Percentiles rank a stretch among this genome's conserved stretches.
These are phyloP conservation scores for Penicillium sp. DNA, from an alignment of 2,329 filamentous ascomycete genomes.

Conservation along the genomic window DNA sequence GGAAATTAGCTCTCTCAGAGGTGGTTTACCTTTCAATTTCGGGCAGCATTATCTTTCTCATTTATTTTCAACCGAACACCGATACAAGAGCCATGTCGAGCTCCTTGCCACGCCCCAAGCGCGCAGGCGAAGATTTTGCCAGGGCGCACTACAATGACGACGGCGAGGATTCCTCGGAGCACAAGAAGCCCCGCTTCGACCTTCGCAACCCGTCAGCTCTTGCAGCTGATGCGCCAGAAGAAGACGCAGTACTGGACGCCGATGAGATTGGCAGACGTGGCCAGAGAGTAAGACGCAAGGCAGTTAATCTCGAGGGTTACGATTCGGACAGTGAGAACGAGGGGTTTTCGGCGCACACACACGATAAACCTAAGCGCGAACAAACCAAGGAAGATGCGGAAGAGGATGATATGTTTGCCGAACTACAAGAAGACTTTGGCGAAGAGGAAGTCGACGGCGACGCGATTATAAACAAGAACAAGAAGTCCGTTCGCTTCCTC, in stretches of 20 bases:
- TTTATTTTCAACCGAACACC: neutral
- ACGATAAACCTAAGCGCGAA: constrained; percentile 51
- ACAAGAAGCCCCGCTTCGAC: constrained; percentile 88
- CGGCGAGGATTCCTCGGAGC: constrained; percentile 44
- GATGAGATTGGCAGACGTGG: constrained; percentile 81
- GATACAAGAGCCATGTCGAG: constrained; percentile 50
- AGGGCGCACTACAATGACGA: constrained; percentile 65
- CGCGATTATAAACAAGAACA: constrained; percentile 56
- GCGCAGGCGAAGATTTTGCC: constrained; percentile 76
- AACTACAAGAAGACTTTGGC: constrained; percentile 58
- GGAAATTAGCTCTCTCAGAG: constrained; percentile 1
- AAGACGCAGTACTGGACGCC: constrained; percentile 76
- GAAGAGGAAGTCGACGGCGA: constrained; percentile 54
- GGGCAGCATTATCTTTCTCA: neutral
- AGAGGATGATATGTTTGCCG: constrained; percentile 79
- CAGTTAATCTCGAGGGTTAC: constrained; percentile 94
- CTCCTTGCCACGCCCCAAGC: constrained; percentile 73
- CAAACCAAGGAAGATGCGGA: constrained; percentile 39
- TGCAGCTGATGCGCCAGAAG: constrained; percentile 73
- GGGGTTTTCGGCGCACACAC: constrained; percentile 74
- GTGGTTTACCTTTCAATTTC: constrained; percentile 8
- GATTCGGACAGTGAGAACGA: constrained; percentile 92
- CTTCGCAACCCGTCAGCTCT: constrained; percentile 90
- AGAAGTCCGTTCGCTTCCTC: constrained; percentile 61
- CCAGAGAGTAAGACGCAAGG: constrained; percentile 79